Base-by-base conservation (phyloP, 129 eudicot species). In the Gnaphalium uliginosum region DNA sequence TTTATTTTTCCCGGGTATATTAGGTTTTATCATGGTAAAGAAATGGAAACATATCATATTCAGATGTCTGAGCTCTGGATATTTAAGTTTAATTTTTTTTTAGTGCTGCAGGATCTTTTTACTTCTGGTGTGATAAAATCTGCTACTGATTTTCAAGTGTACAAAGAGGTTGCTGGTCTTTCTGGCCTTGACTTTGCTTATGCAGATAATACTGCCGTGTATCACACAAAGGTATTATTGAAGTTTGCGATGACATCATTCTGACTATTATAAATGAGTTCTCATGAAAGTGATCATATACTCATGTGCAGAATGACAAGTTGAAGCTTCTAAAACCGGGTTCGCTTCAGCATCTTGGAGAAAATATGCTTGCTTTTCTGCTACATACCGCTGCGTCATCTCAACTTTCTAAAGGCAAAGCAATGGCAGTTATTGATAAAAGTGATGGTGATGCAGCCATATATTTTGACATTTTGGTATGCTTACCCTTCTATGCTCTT, bases 341-440 rank as follows among this genome's bases (percentile, higher is more conserved):
- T 79, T 94, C 98, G 62, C 97, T 94, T 72, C 98, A 94, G 75
- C 98, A 94, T 83, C 97, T 94, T 77, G 98, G 98, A 77, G 98
- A 89, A 82, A 94, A 94, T 77, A 90, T 94, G 98, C 91, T 90
- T 70, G 88, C 97, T 37, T 94, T 94, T 85, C 76, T 94, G 81
- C 93, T 83, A 75, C 89, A 79, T 4, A 88, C 89, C 51, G 97
- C 89, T 72, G 68, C 93, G 57, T 90, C 96, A 50, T 30, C 96
- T 59, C 75, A 83, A 74, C 86, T 93, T 71, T 86, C 91, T 6
- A 82, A 84, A 74, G 80, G 54, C 81, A 77, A 80, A 75, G 78
- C 65, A 24, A 68, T 51, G 66, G 85, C 83, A 67, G 78, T 79
- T 43, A 80, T 72, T 71, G 82, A 39, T 37, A 74, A 71, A 68